Percentiles rank a stretch among this genome's conserved stretches.
phyloP scores from a whole-genome alignment of 2,329 filamentous ascomycete species.

The Pleomassaria siparia region DNA sequence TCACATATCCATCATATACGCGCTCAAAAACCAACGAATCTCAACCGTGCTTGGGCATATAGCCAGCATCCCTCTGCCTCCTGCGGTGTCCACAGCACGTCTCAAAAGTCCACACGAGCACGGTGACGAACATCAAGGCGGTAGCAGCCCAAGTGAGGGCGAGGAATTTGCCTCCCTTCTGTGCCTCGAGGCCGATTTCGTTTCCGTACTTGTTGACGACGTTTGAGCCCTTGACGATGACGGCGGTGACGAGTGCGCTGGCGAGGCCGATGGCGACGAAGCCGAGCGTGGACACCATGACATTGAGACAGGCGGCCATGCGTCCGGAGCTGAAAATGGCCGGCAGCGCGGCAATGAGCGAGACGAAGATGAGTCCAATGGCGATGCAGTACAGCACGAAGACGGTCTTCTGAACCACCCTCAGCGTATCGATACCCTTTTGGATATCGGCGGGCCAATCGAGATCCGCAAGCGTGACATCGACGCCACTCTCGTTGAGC shows the following conservation, averaged over 20 bases:
- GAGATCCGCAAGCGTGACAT: constrained; percentile 55
- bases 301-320: constrained; percentile 53
- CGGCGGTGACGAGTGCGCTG: constrained; percentile 71
- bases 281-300: constrained; percentile 52
- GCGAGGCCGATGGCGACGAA: constrained; percentile 66
- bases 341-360: constrained; percentile 50
- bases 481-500: constrained; percentile 45
- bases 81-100: constrained; percentile 28
- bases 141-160: constrained; percentile 62
- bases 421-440: constrained; percentile 55
- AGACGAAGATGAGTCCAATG: constrained; percentile 54
- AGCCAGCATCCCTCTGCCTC: constrained; percentile 7
- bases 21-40: neutral
- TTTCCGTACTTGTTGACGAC: constrained; percentile 58
- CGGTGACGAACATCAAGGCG: constrained; percentile 45
- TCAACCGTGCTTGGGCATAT: neutral
- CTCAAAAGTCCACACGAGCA: constrained; percentile 32
- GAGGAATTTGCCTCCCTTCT: constrained; percentile 57
- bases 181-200: constrained; percentile 52
- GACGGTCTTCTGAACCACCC: constrained; percentile 53
- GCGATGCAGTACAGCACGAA: constrained; percentile 63
- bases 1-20: too few relatives aligned
- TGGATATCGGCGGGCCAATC: constrained; percentile 60
- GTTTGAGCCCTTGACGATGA: constrained; percentile 56
- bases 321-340: constrained; percentile 50